Base-by-base conservation (phyloP, 768 basidiomycete genomes). In the Trametes coccinea region DNA sequence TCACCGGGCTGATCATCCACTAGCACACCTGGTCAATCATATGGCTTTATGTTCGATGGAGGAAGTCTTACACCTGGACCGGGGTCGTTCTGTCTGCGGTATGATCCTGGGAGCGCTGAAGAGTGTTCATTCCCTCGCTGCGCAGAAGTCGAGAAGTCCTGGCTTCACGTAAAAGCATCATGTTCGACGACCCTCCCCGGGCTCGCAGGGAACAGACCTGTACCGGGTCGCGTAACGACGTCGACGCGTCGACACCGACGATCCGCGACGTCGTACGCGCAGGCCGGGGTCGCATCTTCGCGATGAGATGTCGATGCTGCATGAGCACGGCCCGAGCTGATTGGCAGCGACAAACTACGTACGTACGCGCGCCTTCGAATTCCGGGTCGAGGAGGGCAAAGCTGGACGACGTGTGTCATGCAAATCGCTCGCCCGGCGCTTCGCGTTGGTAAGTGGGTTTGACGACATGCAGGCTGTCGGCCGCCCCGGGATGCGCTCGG, bases 141-240 rank as follows among this genome's bases (percentile, higher is more conserved):
- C 57, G 57, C 57, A 59, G 57, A 59, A 59, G 57, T n/a, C 22
- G 57, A 44, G 57, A 59, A 59, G 49, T 41, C 16, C 5, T n/a
- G 8, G n/a, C 49, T 13, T 27, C 22, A 51, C 57, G 57, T 59
- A 51, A 51, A n/a, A 14, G 39, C n/a, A 41, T 50, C 22, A 50
- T 43, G 30, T 4, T 17, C 13, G 10, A 17, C 30, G 30, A 3
- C 10, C 6, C 39, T 31, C 45, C 45, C 22, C 45, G 45, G 45
- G 11, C 45, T 46, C 45, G 17, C 45, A 46, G 17, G 9, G 22
- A 46, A 22, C 22, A 22, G 22, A 22, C 22, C 46, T n/a, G 27
- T n/a, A 47, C 46, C 17, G 17, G 8, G n/a, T 31, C n/a, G 29
- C 29, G 29, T 53, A 43, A 22, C 44, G 55, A 56, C 27, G 55